Evolutionary conservation across 2,329 filamentous ascomycete genomes (phyloP).

Genomic region (Colletotrichum trifolii): DNA sequence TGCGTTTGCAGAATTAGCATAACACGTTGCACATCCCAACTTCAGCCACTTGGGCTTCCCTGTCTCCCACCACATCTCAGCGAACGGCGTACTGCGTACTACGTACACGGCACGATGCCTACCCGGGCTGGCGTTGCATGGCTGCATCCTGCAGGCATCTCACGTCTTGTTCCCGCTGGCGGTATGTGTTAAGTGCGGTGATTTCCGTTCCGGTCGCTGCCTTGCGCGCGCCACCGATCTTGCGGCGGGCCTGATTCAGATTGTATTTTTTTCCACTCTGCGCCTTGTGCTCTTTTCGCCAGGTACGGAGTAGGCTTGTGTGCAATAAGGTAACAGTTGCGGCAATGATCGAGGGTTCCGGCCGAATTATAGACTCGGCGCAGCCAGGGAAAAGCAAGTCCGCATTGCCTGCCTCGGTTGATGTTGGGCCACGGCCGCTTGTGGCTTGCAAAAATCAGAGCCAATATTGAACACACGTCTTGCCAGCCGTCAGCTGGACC

Average conservation of each 20-base stretch:
- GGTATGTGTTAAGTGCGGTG: neutral
- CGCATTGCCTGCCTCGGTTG: slow-evolving; percentile 3
- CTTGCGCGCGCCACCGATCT: slow-evolving; percentile 29
- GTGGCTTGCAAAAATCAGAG: neutral
- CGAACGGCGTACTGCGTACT: neutral
- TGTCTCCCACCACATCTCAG: neutral
- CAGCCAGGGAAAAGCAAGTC: slow-evolving; percentile 26
- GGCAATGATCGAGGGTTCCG: slow-evolving; percentile 1
- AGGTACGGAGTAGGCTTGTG: neutral
- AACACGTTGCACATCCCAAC: slow-evolving; percentile 21
- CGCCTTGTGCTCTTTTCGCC: neutral
- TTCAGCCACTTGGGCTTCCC: slow-evolving; percentile 1
- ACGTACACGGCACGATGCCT: neutral
- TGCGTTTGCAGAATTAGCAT: too few relatives aligned
- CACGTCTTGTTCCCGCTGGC: neutral
- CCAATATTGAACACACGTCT: slow-evolving; percentile 1
- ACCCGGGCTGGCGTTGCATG: neutral
- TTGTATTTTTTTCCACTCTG: slow-evolving; percentile 4
- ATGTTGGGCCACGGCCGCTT: slow-evolving; percentile 5
- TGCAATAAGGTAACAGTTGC: neutral
- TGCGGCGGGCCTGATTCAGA: slow-evolving; percentile 17
- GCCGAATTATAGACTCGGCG: slow-evolving; percentile 19
- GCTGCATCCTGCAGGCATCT: slow-evolving; percentile 12
- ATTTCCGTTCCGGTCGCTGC: slow-evolving; percentile 4
- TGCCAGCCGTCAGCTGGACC: neutral